phyloP scores from a whole-genome alignment of 305 asterid species.

The Petunia hybrid region DNA sequence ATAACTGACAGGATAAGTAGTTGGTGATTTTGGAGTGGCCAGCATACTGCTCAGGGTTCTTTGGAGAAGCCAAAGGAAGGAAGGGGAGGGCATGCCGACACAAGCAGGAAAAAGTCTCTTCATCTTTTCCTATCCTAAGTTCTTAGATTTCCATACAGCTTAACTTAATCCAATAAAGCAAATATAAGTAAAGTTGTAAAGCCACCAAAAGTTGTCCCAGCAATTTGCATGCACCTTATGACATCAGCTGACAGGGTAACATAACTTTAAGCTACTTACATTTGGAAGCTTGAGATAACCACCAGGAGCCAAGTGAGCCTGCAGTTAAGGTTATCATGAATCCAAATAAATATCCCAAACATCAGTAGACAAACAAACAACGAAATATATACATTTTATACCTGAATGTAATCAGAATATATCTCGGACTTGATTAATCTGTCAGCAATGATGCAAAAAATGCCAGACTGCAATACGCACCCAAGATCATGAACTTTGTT shows the following conservation, averaged over 20 bases:
- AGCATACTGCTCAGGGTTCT: no score
- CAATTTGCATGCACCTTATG: neutral
- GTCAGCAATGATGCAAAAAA: constrained; percentile 80
- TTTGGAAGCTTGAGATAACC: constrained; percentile 95
- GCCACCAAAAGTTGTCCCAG: neutral
- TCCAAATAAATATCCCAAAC: neutral
- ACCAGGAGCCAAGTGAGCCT: constrained; percentile 97
- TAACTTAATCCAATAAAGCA: no score
- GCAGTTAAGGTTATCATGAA: constrained; percentile 43
- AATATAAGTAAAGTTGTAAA: neutral
- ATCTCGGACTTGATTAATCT: constrained; percentile 68
- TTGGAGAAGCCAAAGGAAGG: no score
- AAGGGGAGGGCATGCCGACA: no score
- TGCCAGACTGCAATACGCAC: constrained; percentile 63
- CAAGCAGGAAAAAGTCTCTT: neutral
- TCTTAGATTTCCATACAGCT: no score
- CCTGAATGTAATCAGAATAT: constrained; percentile 86
- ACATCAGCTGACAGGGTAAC: neutral
- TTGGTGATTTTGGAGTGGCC: neutral
- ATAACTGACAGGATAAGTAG: neutral
- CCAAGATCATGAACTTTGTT: neutral
- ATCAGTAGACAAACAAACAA: constrained; percentile 1
- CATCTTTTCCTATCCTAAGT: no score
- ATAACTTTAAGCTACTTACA: constrained; percentile 52
- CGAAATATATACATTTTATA: constrained; percentile 36